Base-by-base conservation (phyloP, 2,329 filamentous ascomycete genomes). In the Arthrinium phaeospermum region DNA sequence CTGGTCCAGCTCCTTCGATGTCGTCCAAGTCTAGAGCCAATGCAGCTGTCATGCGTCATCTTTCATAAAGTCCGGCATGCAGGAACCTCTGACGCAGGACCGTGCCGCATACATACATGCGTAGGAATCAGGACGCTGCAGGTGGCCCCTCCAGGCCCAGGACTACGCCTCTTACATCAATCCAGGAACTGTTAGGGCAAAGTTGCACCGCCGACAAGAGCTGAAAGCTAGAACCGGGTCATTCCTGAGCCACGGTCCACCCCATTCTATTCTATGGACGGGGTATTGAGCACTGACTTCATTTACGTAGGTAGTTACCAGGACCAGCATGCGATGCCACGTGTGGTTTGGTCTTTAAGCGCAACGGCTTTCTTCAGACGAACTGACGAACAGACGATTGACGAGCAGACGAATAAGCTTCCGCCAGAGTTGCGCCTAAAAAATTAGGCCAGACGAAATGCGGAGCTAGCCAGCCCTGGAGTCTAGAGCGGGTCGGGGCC, bases 281-380 rank as follows among this genome's bases (percentile, higher is more conserved):
- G 46, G 19, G 19, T 8, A n/a, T 49, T n/a, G 22, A 49, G 46
- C 46, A 49, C 10, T 22, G 22, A n/a, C 46, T 37, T 13, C 0
- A 37, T 37, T 30, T 30, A 30, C 27, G 2, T 30, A 30, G 27
- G 27, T n/a, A 22, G 3, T 22, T 34, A 13, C 53, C 22, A 16
- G 53, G 53, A 61, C 16, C 30, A 61, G 53, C 53, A 37, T 61
- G 16, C 53, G 10, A 61, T 10, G 53, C 53, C 53, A 61, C 53
- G 53, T 61, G 53, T 7, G 1, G 8, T 22, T 37, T 16, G 34
- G 34, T 22, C 1, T 49, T 45, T 37, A 61, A 61, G 53, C 53
- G 53, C 30, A 61, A 61, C 53, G 53, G 16, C 30, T 27, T 51
- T n/a, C 53, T 61, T 61, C 53, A 61, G 53, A 61, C 53, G 53